Base-by-base conservation (phyloP, 2,329 filamentous ascomycete genomes). In the Hypoxylon sp. region DNA sequence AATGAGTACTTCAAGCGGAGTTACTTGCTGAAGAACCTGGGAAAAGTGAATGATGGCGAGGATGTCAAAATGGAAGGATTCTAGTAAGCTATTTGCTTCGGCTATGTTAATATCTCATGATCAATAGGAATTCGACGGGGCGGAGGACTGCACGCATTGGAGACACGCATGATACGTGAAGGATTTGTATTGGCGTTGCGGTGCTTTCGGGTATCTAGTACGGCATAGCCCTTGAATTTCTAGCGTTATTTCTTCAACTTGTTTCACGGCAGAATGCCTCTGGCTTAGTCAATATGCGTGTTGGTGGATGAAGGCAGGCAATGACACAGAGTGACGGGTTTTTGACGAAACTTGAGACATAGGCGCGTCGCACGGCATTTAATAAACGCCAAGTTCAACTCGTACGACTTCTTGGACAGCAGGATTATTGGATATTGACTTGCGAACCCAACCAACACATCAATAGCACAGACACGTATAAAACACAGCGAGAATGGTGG, bases 1-100 rank as follows among this genome's bases (percentile, higher is more conserved):
- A 99, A 99, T 79, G 94, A 95, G 72, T 99, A 98, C 81, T 99
- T 98, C 81, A 98, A 97, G 85, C 87, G 95, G 62, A 97, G 94
- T 78, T 98, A 94, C 80, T 76, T 97, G 74, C 83, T 99, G 68
- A 97, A 94, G 84, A 93, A 96, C 78, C 80, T 97, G 26, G 90
- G 81, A 55, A 89, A 85, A 69, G 73, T 78, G 29, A 79, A 81
- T n/a, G 82, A 82, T 22, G 82, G 82, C 66, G 81, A 83, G 17
- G 87, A 90, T 67, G 80, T 86, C 33, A 86, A 87, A 80, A 90
- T 90, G 86, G 85, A 86, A 66, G 83, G 78, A 71, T 89, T 65
- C 55, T 67, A 67, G 47, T 44, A 14, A 57, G 22, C 10, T 10
- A 39, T 46, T 47, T 46, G 17, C 19, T 57, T 22, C 35, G 33